phyloP scores from a whole-genome alignment of 176 grass and related monocot species.

The Elaeis guineensis region DNA sequence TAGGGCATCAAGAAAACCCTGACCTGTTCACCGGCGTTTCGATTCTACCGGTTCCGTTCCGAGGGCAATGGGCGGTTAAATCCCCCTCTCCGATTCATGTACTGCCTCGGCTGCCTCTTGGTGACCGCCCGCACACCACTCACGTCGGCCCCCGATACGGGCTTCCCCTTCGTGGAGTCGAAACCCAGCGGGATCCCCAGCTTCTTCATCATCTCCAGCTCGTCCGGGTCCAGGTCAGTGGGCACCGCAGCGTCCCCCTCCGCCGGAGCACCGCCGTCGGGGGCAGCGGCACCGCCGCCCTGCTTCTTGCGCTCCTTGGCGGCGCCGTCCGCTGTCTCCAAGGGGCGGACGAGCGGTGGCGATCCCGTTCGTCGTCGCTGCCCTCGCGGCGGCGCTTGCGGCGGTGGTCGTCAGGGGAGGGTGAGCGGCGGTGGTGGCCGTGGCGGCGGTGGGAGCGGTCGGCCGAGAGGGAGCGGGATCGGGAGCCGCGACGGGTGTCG shows the following conservation, averaged over 20 bases:
- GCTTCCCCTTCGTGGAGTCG: slow-evolving; percentile 88
- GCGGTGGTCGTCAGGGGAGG: slow-evolving; percentile 36
- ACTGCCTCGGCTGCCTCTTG: slow-evolving; percentile 92
- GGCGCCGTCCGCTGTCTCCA: slow-evolving; percentile 24
- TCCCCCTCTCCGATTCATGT: slow-evolving; percentile 93
- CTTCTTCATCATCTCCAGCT: slow-evolving; percentile 94
- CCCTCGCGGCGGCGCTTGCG: slow-evolving; percentile 67
- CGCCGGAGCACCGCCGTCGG: not conserved
- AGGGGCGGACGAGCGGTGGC: slow-evolving; percentile 8
- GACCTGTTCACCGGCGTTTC: slow-evolving; percentile 2
- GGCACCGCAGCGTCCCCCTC: slow-evolving; percentile 1
- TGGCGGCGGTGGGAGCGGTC: slow-evolving; percentile 57
- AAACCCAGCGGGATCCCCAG: slow-evolving; percentile 87
- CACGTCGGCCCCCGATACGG: slow-evolving; percentile 64
- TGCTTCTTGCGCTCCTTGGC: slow-evolving; percentile 11
- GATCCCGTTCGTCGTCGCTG: slow-evolving; percentile 18
- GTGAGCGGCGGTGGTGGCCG: slow-evolving; percentile 22
- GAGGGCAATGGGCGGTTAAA: slow-evolving; percentile 80
- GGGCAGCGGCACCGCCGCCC: not conserved
- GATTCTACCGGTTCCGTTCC: slow-evolving; percentile 65
- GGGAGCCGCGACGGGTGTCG: slow-evolving; percentile 25
- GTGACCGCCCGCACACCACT: slow-evolving; percentile 68
- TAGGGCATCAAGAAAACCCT: slow-evolving; percentile 1
- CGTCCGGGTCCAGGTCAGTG: slow-evolving; percentile 43
- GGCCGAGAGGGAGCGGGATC: slow-evolving; percentile 41